Evolutionary conservation across 192 early-diverging fungal genomes (phyloP).

Genomic region (Coemansia erecta): DNA sequence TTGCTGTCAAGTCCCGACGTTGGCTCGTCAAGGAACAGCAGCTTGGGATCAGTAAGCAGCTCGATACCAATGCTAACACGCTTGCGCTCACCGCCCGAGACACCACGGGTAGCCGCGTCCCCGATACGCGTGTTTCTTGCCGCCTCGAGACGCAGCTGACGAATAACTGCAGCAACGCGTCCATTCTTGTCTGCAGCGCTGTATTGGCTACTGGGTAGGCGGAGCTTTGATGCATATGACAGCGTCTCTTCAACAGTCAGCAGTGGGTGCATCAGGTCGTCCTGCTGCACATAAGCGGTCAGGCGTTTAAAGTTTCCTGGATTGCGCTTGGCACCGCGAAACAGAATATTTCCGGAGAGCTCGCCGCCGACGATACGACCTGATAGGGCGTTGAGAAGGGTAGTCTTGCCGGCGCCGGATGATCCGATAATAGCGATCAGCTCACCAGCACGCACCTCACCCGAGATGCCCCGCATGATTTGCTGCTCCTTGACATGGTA

Average conservation of each 20-base stretch:
- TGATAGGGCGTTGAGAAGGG: constrained; percentile 75
- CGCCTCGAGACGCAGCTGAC: constrained; percentile 61
- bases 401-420: constrained; percentile 89
- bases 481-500: constrained; percentile 45
- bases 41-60: constrained; percentile 57
- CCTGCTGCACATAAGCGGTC: constrained; percentile 55
- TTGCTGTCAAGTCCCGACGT: constrained; percentile 73
- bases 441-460: constrained; percentile 68
- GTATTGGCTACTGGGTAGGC: constrained; percentile 60
- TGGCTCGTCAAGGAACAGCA: constrained; percentile 59
- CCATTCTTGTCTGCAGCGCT: constrained; percentile 47
- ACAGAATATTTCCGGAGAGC: constrained; percentile 55
- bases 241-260: constrained; percentile 80
- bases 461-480: constrained; percentile 68
- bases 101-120: constrained; percentile 46
- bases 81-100: constrained; percentile 59
- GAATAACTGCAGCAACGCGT: constrained; percentile 66
- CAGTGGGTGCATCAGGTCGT: constrained; percentile 58
- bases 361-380: constrained; percentile 62
- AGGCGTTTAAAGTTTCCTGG: constrained; percentile 49
- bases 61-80: constrained; percentile 52
- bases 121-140: constrained; percentile 60
- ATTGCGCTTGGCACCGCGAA: constrained; percentile 53
- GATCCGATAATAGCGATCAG: constrained; percentile 90
- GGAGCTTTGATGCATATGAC: constrained; percentile 70